Percentiles rank a stretch among this genome's conserved stretches.
Evolutionary conservation across 2,329 filamentous ascomycete species (phyloP).

Genomic region (Penicillium sp.): DNA sequence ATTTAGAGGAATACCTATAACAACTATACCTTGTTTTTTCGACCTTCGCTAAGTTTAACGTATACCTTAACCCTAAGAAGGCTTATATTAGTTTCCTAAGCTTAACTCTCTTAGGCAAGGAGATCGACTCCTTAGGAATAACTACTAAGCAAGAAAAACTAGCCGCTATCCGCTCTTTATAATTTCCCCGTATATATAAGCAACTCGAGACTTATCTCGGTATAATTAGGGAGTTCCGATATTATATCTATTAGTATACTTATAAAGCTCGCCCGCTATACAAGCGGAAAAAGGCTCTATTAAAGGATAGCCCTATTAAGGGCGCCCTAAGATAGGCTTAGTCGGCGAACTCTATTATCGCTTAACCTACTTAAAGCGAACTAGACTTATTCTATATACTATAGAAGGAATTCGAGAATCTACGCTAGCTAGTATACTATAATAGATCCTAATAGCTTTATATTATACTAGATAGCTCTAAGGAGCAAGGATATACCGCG

Average conservation of each 20-base stretch:
- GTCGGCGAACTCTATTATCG: not conserved
- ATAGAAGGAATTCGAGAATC: not conserved
- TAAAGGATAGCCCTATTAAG: not conserved
- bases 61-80: too few species aligned
- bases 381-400: not conserved
- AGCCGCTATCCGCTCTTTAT: not conserved
- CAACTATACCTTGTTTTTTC: too few species aligned
- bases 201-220: not conserved
- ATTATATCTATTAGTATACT: not conserved
- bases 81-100: too few species aligned
- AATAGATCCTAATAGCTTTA: not conserved
- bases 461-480: not conserved
- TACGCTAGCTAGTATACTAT: not conserved
- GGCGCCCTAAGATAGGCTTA: not conserved
- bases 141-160: too few species aligned
- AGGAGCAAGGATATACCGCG: not conserved
- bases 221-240: not conserved
- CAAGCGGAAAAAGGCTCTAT: not conserved
- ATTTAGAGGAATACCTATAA: too few species aligned
- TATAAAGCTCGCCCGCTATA: not conserved
- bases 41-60: too few species aligned
- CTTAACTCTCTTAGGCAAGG: too few species aligned
- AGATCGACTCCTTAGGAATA: too few species aligned
- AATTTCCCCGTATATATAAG: not conserved
- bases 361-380: not conserved